phyloP scores from a whole-genome alignment of 2,329 filamentous ascomycete genomes.

The Trichoderma brevicompactum region DNA sequence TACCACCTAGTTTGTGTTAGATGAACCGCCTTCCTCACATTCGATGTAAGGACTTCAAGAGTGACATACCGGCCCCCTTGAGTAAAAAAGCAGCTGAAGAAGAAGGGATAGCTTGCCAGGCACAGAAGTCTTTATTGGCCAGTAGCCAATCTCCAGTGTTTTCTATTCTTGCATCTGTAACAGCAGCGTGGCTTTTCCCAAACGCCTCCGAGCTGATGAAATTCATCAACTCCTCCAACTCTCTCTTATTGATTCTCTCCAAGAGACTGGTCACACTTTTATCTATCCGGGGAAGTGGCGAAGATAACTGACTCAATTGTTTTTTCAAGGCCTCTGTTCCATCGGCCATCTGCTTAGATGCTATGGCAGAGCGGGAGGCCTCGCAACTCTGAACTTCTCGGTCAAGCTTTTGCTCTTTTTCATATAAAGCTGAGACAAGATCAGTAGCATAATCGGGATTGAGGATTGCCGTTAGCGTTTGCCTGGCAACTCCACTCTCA shows the following conservation, averaged over 20 bases:
- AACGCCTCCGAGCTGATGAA: slow-evolving; percentile 16
- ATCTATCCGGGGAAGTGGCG: not conserved
- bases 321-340: not conserved
- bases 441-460: not conserved
- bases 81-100: slow-evolving; percentile 18
- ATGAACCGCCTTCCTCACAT: not conserved
- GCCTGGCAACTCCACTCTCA: not conserved
- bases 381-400: not conserved
- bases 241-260: not conserved
- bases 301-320: not conserved
- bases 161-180: not conserved
- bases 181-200: not conserved
- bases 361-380: not conserved
- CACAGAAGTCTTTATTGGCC: not conserved
- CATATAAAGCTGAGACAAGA: not conserved
- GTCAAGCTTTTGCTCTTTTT: not conserved
- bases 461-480: not conserved
- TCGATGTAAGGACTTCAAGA: too few species aligned
- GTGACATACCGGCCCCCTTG: too few species aligned
- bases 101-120: slow-evolving; percentile 2
- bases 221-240: not conserved
- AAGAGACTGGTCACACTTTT: not conserved
- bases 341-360: not conserved
- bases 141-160: slow-evolving; percentile 14
- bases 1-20: slow-evolving; percentile 9